Conservation (phyloP, 1,284 basidiomycete genomes). For the Ceratobasidium papillatum region DNA sequence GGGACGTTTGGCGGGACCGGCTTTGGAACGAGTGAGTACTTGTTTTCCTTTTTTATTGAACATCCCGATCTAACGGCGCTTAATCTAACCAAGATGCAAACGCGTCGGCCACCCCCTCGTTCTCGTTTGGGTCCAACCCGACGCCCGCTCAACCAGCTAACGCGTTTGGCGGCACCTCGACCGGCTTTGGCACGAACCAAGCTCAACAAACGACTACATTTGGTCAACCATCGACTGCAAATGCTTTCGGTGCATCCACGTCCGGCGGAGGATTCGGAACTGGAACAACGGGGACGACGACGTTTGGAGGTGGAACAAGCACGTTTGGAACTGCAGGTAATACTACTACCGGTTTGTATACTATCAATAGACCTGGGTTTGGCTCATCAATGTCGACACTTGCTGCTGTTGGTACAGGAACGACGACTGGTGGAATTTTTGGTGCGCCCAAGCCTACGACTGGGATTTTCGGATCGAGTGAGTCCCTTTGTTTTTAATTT, state of each 20-base stretch:
- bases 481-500: not conserved
- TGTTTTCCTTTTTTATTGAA: not conserved
- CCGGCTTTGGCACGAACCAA: slow-evolving; percentile 41
- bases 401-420: slow-evolving; percentile 45
- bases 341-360: slow-evolving; percentile 54
- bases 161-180: slow-evolving; percentile 34
- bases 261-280: slow-evolving; percentile 55
- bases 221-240: slow-evolving; percentile 46
- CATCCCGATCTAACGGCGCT: slow-evolving; percentile 1
- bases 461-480: slow-evolving; percentile 31
- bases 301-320: slow-evolving; percentile 52
- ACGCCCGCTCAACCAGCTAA: slow-evolving; percentile 19
- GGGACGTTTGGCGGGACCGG: slow-evolving; percentile 55
- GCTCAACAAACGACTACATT: slow-evolving; percentile 40
- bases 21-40: slow-evolving; percentile 66
- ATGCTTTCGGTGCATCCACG: slow-evolving; percentile 50
- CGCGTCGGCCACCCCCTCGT: slow-evolving; percentile 17
- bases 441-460: slow-evolving; percentile 35
- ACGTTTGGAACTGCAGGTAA: slow-evolving; percentile 58
- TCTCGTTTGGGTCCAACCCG: slow-evolving; percentile 22
- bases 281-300: slow-evolving; percentile 43
- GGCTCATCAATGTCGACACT: slow-evolving; percentile 47
- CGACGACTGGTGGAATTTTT: slow-evolving; percentile 37
- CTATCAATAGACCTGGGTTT: slow-evolving; percentile 51
- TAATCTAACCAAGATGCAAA: not conserved